These are phyloP conservation scores for Persicaria maculosa DNA, from an alignment of 148 eudicot species.

Conservation along the genomic window DNA sequence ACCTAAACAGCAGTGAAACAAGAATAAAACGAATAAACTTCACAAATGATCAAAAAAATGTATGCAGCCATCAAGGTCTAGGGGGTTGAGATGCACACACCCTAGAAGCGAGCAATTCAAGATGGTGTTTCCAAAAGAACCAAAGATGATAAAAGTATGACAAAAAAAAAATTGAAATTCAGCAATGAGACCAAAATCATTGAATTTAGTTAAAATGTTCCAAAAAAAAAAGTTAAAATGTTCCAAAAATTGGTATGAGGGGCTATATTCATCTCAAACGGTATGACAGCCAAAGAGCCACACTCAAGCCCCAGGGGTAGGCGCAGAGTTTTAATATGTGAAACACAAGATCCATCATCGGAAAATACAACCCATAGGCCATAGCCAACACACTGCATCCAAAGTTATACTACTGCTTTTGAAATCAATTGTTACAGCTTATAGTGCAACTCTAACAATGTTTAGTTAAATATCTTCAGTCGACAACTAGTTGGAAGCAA, in stretches of 20 bases:
- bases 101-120: no score
- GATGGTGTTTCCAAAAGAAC: no score
- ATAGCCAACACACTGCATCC: neutral
- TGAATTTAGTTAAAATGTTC: no score
- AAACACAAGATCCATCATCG: neutral
- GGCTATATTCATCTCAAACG: no score
- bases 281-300: no score
- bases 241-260: no score
- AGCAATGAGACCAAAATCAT: no score
- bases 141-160: no score
- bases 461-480: neutral
- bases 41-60: neutral
- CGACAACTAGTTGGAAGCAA: neutral
- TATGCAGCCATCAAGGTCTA: neutral
- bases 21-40: slow-evolving; percentile 6
- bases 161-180: no score
- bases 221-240: no score
- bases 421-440: neutral
- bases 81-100: no score
- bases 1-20: slow-evolving; percentile 31
- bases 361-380: neutral
- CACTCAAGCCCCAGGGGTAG: no score
- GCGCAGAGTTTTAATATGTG: neutral
- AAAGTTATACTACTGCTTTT: neutral
- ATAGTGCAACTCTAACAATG: neutral